Conservation (phyloP, 1,284 basidiomycete species). For the Papiliotrema fonsecae region DNA sequence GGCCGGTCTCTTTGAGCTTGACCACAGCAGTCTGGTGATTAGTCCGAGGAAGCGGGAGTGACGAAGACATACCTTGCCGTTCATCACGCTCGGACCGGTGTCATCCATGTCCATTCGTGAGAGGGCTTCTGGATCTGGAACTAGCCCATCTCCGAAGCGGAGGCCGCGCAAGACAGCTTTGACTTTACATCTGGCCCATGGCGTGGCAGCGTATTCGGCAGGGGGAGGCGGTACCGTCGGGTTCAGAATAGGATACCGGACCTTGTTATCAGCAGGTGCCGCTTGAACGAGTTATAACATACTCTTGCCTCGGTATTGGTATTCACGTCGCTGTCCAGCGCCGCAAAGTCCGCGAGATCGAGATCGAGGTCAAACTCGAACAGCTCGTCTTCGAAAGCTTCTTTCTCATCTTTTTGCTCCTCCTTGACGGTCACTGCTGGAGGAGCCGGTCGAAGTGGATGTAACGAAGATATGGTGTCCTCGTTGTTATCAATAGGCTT, state of each 20-base stretch:
- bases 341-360: conserved; percentile 27
- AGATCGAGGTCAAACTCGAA: conserved; percentile 39
- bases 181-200: conserved; percentile 34
- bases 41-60: not conserved
- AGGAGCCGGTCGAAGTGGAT: not conserved
- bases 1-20: conserved; percentile 8
- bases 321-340: conserved; percentile 24
- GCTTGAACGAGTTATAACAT: not conserved
- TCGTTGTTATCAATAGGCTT: not conserved
- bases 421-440: no score
- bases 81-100: conserved; percentile 4
- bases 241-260: conserved; percentile 30
- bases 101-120: not conserved
- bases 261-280: conserved; percentile 11
- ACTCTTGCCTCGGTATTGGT: not conserved
- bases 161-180: conserved; percentile 26
- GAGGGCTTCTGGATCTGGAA: conserved; percentile 7
- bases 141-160: conserved; percentile 15
- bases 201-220: conserved; percentile 25
- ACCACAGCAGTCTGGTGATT: conserved; percentile 28
- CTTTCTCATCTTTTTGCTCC: conserved; percentile 3
- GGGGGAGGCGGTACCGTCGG: conserved; percentile 31
- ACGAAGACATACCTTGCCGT: conserved; percentile 14
- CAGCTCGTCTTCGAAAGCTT: conserved; percentile 16
- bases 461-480: not conserved